Evolutionary conservation across 345 rosid species (phyloP).

Genomic region (Citrus australasica): DNA sequence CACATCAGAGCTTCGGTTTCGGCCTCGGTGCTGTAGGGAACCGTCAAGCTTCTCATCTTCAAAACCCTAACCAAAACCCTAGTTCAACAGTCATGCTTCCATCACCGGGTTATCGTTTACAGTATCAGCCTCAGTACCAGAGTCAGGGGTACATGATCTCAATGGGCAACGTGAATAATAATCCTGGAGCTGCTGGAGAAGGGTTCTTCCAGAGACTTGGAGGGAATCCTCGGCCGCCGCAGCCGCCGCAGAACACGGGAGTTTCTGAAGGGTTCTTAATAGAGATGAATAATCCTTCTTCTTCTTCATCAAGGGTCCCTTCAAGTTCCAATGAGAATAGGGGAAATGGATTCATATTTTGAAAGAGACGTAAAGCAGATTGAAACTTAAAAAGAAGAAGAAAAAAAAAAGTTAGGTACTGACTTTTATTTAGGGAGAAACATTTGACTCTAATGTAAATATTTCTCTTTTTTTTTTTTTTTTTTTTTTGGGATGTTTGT

Average conservation of each 20-base stretch:
- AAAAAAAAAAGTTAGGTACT: constrained; percentile 35
- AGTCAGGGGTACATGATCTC: constrained; percentile 36
- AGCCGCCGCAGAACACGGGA: constrained; percentile 12
- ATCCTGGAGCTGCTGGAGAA: constrained; percentile 10
- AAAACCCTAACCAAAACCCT: constrained; percentile 3
- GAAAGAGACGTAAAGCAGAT: constrained; percentile 26
- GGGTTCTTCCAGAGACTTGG: constrained; percentile 29
- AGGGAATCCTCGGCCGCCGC: constrained; percentile 19
- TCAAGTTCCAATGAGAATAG: constrained; percentile 34
- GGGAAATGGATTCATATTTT: constrained; percentile 35
- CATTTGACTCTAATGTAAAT: constrained; percentile 30
- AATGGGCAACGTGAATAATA: constrained; percentile 15
- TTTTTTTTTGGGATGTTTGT: neutral
- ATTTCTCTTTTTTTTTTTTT: neutral
- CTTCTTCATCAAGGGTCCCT: constrained; percentile 16
- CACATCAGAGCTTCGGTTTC: constrained; percentile 18
- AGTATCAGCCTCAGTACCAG: constrained; percentile 27
- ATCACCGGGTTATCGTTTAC: constrained; percentile 20
- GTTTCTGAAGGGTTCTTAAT: constrained; percentile 10
- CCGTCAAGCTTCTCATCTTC: constrained; percentile 17
- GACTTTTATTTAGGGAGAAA: constrained; percentile 32
- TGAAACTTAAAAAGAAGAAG: neutral
- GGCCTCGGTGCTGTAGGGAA: constrained; percentile 9
- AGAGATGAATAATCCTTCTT: constrained; percentile 18
- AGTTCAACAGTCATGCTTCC: constrained; percentile 11